Evolutionary conservation across 1,284 basidiomycete genomes (phyloP).

Genomic region (Irpex sp.): DNA sequence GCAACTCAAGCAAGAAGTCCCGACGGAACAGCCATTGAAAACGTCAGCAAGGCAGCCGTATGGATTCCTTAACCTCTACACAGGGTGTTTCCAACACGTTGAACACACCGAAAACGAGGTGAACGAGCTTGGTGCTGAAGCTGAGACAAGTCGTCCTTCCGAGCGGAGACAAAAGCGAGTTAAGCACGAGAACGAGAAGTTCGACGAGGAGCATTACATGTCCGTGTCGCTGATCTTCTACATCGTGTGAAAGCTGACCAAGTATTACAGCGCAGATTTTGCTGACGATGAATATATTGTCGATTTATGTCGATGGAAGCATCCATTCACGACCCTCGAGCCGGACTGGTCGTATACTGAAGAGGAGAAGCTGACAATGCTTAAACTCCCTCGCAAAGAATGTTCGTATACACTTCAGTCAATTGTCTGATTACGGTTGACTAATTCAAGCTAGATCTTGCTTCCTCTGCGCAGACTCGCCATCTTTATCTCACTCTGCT

Average conservation of each 20-base stretch:
- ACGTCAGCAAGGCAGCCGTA: constrained; percentile 49
- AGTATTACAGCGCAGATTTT: constrained; percentile 63
- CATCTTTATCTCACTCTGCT: constrained; percentile 64
- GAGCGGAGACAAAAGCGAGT: constrained; percentile 49
- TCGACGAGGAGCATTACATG: constrained; percentile 82
- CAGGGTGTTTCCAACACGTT: constrained; percentile 70
- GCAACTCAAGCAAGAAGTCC: constrained; percentile 63
- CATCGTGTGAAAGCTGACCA: constrained; percentile 4
- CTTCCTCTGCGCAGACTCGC: constrained; percentile 49
- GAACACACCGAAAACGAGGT: constrained; percentile 73
- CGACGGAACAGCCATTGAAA: constrained; percentile 36
- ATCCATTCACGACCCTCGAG: constrained; percentile 39
- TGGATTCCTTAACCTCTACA: constrained; percentile 70
- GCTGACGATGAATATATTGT: constrained; percentile 71
- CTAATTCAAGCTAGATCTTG: constrained; percentile 47
- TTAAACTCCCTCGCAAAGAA: constrained; percentile 72
- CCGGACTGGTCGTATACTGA: constrained; percentile 57
- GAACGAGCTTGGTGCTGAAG: constrained; percentile 70
- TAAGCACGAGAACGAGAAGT: constrained; percentile 66
- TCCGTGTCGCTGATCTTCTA: constrained; percentile 29
- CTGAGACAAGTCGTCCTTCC: constrained; percentile 42
- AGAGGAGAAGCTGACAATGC: constrained; percentile 63
- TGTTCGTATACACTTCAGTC: constrained; percentile 42
- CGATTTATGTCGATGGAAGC: constrained; percentile 61
- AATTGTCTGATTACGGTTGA: constrained; percentile 7